Percentiles rank a stretch among this genome's conserved stretches.
These are phyloP conservation scores for Edaphochlamys debaryana DNA, from an alignment of 139 green algal genomes.

Conservation along the genomic window DNA sequence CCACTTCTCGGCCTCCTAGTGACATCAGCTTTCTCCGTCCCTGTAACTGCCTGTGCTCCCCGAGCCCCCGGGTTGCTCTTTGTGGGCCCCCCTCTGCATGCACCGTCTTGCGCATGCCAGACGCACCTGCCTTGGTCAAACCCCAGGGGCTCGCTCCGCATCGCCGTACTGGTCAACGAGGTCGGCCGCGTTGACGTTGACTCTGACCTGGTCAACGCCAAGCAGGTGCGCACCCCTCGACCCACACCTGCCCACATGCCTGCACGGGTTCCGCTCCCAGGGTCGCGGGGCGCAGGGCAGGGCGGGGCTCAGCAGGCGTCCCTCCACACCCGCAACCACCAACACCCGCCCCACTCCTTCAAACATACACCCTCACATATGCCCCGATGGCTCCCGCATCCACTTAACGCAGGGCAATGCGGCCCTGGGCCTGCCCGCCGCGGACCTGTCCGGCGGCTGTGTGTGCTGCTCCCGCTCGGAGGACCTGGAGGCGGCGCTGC, in stretches of 20 bases:
- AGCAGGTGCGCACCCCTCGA: conserved; percentile 21
- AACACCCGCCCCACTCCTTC: too few species aligned
- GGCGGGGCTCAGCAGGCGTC: too few species aligned
- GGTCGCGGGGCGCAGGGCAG: too few species aligned
- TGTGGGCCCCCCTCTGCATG: too few species aligned
- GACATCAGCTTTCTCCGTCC: not conserved
- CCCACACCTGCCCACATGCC: not conserved
- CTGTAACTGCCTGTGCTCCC: not conserved
- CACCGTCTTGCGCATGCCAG: too few species aligned
- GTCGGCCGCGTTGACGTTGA: conserved; percentile 61
- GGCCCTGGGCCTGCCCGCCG: conserved; percentile 46
- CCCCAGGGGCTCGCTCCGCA: conserved; percentile 49
- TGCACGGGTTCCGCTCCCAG: too few species aligned
- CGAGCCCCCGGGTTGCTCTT: too few species aligned
- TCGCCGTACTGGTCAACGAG: conserved; percentile 69
- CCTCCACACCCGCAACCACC: too few species aligned
- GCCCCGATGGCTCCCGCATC: not conserved
- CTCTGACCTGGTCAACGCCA: conserved; percentile 53
- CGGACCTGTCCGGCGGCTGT: conserved; percentile 60
- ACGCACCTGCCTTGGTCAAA: not conserved
- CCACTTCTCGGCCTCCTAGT: too few species aligned
- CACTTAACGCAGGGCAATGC: conserved; percentile 50
- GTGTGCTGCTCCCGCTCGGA: conserved; percentile 55
- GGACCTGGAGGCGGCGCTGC: conserved; percentile 49
- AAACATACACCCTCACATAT: not conserved